These are phyloP conservation scores for Miscanthus lutarioriparius DNA, from an alignment of 176 grass and related monocot genomes.

Conservation along the genomic window DNA sequence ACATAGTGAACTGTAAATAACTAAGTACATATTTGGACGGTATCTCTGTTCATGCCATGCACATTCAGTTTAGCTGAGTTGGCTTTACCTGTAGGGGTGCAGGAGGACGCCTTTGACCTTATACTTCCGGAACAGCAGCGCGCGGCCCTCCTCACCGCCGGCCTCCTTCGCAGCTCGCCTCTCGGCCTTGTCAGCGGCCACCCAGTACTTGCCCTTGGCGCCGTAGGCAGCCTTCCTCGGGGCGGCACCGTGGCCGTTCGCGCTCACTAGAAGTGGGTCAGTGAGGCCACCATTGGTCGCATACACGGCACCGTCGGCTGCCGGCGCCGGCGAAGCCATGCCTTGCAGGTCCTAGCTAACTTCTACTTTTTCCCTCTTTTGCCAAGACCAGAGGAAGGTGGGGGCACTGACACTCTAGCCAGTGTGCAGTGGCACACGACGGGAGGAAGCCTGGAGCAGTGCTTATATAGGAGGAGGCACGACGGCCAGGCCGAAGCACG, in stretches of 20 bases:
- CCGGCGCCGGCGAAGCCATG: constrained; percentile 41
- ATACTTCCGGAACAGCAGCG: constrained; percentile 45
- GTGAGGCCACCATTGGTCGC: constrained; percentile 21
- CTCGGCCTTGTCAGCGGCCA: constrained; percentile 37
- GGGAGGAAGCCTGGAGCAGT: too few species aligned
- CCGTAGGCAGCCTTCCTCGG: background rate
- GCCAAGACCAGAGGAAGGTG: background rate
- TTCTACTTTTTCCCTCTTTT: background rate
- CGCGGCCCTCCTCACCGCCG: constrained; percentile 48
- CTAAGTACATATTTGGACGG: background rate
- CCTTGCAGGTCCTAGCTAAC: background rate
- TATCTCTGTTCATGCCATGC: background rate
- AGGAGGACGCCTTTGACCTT: constrained; percentile 48
- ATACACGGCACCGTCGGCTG: background rate
- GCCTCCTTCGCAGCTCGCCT: constrained; percentile 25
- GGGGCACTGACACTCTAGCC: background rate
- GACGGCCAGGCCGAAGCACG: background rate
- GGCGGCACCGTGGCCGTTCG: background rate
- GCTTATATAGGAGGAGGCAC: background rate
- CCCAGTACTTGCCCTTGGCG: constrained; percentile 42
- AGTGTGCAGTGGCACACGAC: constrained; percentile 8
- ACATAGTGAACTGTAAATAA: background rate
- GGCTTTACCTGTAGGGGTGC: constrained; percentile 41
- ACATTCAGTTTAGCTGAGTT: background rate
- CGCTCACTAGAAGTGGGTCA: constrained; percentile 31